phyloP scores from a whole-genome alignment of 208 protist species.

The Leishmania mexicana region DNA sequence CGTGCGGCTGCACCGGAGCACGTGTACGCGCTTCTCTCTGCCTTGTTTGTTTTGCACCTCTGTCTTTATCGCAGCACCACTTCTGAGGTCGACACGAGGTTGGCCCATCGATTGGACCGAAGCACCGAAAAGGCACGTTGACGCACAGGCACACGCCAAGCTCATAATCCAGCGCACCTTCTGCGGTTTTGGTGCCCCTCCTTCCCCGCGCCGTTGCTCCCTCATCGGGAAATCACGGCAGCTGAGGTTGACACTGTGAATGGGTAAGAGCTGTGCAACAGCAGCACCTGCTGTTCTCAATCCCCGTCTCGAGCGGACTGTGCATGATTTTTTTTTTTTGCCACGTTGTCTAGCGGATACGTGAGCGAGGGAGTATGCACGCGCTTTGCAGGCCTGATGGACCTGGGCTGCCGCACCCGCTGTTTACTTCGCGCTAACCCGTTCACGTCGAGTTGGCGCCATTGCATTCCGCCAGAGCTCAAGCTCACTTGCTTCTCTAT shows the following conservation, averaged over 20 bases:
- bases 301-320: not conserved
- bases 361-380: not conserved
- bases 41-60: not conserved
- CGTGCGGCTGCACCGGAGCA: not conserved
- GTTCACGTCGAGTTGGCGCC: not conserved
- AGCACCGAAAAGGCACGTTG: not conserved
- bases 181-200: not conserved
- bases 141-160: not conserved
- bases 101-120: not conserved
- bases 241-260: not conserved
- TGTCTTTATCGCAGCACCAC: not conserved
- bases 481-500: not conserved
- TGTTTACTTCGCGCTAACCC: not conserved
- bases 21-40: not conserved
- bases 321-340: not conserved
- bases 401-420: not conserved
- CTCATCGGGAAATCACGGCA: not conserved
- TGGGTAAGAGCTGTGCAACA: not conserved
- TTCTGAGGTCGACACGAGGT: not conserved
- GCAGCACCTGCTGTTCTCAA: no score
- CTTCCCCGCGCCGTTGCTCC: not conserved
- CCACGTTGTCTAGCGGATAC: not conserved
- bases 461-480: not conserved
- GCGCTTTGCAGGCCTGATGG: not conserved
- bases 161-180: not conserved